Base-by-base conservation (phyloP, 129 eudicot species). In the Saussurea involucrata region DNA sequence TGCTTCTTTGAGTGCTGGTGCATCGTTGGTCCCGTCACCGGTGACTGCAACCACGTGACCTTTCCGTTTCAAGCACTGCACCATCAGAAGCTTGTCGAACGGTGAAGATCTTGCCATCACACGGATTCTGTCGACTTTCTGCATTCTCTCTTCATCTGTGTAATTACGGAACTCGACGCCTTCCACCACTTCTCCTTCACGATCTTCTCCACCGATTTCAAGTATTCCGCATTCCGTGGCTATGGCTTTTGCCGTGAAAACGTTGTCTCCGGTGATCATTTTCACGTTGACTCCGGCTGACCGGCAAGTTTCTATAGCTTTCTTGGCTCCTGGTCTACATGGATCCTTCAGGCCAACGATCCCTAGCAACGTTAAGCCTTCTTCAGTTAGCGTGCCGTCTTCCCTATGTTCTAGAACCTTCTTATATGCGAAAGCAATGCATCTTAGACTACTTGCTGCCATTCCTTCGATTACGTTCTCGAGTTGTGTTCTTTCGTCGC, bases 71-170 rank as follows among this genome's bases (percentile, higher is more conserved):
- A 93, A 63, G 77, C 97, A 93, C 68, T 86, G 88, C 11, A 93
- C 98, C 95, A 93, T 88, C 63, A 93, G 68, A 31, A 90, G 97
- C 84, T 93, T 93, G 82, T 93, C 98, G 8, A 88, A 73, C 1
- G 98, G 98, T 20, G 98, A 88, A 0, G 98, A 90, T 77, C 98
- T 83, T 10, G 98, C 98, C 98, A 93, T 93, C 70, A 93, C 98
- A 1, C 89, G 82, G 22, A 93, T 93, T 1, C 11, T 25, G 11
- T 87, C 85, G 4, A 93, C 92, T 42, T 78, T 88, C 37, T 46
- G 57, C 86, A 78, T 83, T 72, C 96, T 65, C 67, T 93, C 90
- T 9, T 88, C 88, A 0, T 58, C 83, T 10, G 98, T 85, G 85
- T 81, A 87, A 69, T 89, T 90, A 9, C 98, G 86, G 69, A 93